Conservation (phyloP, 2,329 filamentous ascomycete genomes). For the Calcarisporium arbuscula region DNA sequence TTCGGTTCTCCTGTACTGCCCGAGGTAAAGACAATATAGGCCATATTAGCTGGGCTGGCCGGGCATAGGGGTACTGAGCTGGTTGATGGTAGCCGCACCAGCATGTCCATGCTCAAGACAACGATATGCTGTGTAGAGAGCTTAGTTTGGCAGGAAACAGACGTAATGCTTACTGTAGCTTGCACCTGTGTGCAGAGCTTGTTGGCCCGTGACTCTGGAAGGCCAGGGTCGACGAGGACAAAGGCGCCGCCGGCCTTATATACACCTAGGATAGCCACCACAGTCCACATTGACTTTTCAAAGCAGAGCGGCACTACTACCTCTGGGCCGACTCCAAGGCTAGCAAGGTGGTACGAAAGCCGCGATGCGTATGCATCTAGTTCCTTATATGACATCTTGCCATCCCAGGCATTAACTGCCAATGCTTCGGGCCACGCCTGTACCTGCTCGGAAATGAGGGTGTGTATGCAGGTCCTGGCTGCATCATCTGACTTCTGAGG, state of each 20-base stretch:
- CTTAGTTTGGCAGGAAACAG: too few relatives aligned
- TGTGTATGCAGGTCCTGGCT: constrained; percentile 16
- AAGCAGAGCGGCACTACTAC: neutral
- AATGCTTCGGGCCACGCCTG: constrained; percentile 14
- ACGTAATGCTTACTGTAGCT: too few relatives aligned
- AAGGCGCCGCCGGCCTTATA: constrained; percentile 1
- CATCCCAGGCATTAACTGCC: constrained; percentile 25
- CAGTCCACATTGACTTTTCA: constrained; percentile 4
- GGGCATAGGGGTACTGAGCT: too few relatives aligned
- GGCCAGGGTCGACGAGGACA: too few relatives aligned
- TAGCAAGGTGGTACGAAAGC: neutral
- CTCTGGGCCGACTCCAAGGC: constrained; percentile 1
- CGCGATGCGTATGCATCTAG: constrained; percentile 9
- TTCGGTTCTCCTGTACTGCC: constrained; percentile 12
- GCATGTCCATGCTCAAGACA: too few relatives aligned
- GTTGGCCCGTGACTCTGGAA: too few relatives aligned
- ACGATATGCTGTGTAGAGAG: too few relatives aligned
- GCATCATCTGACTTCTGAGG: too few relatives aligned
- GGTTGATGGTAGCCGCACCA: too few relatives aligned
- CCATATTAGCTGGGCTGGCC: too few relatives aligned
- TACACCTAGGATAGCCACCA: constrained; percentile 2
- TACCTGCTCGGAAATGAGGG: constrained; percentile 18
- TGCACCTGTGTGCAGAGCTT: too few relatives aligned
- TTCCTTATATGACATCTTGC: constrained; percentile 21
- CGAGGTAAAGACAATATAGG: constrained; percentile 11